A percentile compares a stretch with the other conserved stretches of the same genome.
phyloP scores from a whole-genome alignment of 2,329 filamentous ascomycete species.

The Aspergillus sp. region DNA sequence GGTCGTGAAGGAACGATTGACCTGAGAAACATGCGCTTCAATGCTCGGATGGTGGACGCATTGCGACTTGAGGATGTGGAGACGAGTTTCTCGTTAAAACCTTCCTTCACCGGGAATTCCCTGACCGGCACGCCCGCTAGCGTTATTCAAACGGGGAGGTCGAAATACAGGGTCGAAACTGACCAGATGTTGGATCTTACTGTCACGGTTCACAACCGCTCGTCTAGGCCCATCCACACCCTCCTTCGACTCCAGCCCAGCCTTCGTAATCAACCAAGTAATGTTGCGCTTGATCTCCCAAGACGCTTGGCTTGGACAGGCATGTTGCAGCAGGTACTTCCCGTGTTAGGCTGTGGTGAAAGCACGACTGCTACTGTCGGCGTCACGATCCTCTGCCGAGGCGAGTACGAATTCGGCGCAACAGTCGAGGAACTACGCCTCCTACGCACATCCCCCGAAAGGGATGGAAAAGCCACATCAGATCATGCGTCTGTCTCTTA shows the following conservation, averaged over 20 bases:
- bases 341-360: conserved; percentile 59
- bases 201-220: conserved; percentile 75
- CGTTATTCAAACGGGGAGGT: conserved; percentile 43
- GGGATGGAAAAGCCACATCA: conserved; percentile 12
- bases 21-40: conserved; percentile 72
- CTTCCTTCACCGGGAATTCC: conserved; percentile 24
- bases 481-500: conserved; percentile 10
- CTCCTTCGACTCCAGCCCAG: conserved; percentile 75
- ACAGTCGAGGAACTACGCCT: conserved; percentile 77
- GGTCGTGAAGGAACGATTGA: conserved; percentile 69
- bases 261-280: conserved; percentile 69
- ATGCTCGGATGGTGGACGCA: conserved; percentile 76
- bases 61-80: conserved; percentile 79
- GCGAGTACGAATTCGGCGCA: conserved; percentile 78
- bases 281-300: conserved; percentile 75
- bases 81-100: conserved; percentile 51
- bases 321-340: conserved; percentile 72
- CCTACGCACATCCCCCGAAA: conserved; percentile 24
- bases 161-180: conserved; percentile 49
- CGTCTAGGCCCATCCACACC: conserved; percentile 64
- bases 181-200: conserved; percentile 70
- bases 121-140: conserved; percentile 7
- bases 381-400: conserved; percentile 72
- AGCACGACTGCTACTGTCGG: conserved; percentile 65
- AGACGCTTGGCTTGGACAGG: conserved; percentile 85